Conservation (phyloP, 2,329 filamentous ascomycete genomes). For the Xylariaceae sp. region DNA sequence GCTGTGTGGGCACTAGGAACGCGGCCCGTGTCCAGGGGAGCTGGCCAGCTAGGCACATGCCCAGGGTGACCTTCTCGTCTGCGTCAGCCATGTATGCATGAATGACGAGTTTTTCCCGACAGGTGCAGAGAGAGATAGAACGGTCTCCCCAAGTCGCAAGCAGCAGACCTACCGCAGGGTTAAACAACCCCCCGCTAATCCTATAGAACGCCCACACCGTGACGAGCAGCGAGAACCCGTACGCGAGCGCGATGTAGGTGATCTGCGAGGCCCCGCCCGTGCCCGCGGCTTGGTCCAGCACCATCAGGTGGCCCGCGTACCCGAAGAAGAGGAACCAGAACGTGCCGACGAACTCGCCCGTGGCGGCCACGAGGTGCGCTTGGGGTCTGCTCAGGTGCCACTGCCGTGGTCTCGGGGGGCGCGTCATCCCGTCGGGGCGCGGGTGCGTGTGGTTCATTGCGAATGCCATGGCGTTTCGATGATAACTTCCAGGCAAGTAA, state of each 20-base stretch:
- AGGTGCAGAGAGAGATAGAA: too few relatives aligned
- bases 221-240: slow-evolving; percentile 48
- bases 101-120: too few relatives aligned
- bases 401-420: not conserved
- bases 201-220: slow-evolving; percentile 55
- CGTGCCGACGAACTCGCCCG: slow-evolving; percentile 47
- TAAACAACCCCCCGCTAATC: slow-evolving; percentile 48
- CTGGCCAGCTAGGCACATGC: slow-evolving; percentile 53
- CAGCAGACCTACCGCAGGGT: slow-evolving; percentile 40
- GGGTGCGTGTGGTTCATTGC: too few relatives aligned
- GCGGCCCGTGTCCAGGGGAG: slow-evolving; percentile 49
- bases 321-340: slow-evolving; percentile 48
- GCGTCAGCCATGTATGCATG: not conserved
- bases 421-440: not conserved
- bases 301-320: slow-evolving; percentile 41
- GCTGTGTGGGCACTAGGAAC: slow-evolving; percentile 53
- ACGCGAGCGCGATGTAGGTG: slow-evolving; percentile 46
- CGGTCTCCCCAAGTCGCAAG: too few relatives aligned
- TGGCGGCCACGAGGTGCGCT: slow-evolving; percentile 41
- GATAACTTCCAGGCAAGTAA: too few relatives aligned
- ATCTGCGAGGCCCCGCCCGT: slow-evolving; percentile 31
- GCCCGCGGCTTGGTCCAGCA: slow-evolving; percentile 22
- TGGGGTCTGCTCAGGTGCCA: slow-evolving; percentile 25
- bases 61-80: slow-evolving; percentile 48
- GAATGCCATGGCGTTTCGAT: too few relatives aligned